Conservation (phyloP, 2,329 filamentous ascomycete genomes). For the Colletotrichum eleusines region DNA sequence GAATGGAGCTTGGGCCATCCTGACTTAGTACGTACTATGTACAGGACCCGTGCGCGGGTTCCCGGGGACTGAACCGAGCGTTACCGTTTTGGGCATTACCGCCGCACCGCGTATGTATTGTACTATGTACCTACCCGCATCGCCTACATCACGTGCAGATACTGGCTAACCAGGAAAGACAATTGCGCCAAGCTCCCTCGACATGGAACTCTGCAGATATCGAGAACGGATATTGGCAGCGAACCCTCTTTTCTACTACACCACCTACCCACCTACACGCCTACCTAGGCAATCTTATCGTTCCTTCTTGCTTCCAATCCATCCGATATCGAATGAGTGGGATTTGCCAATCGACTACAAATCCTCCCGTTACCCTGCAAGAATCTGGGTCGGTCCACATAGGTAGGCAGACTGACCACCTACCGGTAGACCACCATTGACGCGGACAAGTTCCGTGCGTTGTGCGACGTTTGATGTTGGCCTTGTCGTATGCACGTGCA, state of each 20-base stretch:
- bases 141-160: conserved; percentile 2
- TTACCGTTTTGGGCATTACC: not conserved
- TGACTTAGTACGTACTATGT: too few species aligned
- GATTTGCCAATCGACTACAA: not conserved
- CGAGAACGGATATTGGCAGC: not conserved
- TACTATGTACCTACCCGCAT: too few species aligned
- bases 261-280: too few species aligned
- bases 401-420: too few species aligned
- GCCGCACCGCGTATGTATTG: too few species aligned
- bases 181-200: not conserved
- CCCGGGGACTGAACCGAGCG: not conserved
- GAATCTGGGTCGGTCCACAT: not conserved
- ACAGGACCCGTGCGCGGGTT: not conserved
- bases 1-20: too few species aligned
- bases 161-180: not conserved
- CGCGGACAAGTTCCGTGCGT: not conserved
- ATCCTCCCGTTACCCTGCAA: not conserved
- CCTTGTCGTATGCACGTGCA: conserved; percentile 4
- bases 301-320: not conserved
- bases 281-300: not conserved
- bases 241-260: not conserved
- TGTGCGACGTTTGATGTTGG: not conserved
- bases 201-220: too few species aligned
- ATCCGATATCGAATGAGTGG: not conserved
- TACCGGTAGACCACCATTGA: not conserved